Evolutionary conservation across 768 basidiomycete genomes (phyloP), one percentile per base, ranked within the genome.

Genomic region (Lepiota brunneoincarnata): DNA sequence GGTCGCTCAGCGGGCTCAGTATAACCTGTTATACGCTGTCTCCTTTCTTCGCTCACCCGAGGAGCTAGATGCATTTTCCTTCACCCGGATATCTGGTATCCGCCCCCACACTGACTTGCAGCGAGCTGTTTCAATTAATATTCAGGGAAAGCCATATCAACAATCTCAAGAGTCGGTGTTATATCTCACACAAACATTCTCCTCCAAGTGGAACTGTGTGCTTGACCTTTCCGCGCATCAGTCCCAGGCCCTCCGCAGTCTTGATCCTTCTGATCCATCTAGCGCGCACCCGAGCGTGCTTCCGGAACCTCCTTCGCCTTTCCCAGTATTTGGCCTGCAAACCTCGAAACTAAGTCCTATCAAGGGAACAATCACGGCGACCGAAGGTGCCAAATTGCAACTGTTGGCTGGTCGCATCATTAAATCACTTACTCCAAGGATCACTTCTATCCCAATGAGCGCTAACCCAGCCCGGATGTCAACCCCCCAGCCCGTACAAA

Each of bases 11-110:
- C 73, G 78, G 63, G 91, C 92, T 36, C 93, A 96, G 68, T 90
- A 84, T 63, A 96, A 95, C 63, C 75, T 97, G 23, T 79, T 97
- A 14, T 95, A 95, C 59, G 87, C 89, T 1, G 91, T 97, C n/a
- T 83, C 86, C 10, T 91, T 94, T 64, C 73, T 90, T 59, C 79
- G 77, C 20, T 77, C 84, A 6, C 82, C 86, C 4, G 78, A 84
- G 58, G 80, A 85, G 55, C 75, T 82, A 11, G 70, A 77, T 60
- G 68, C 71, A 18, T 71, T 75, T 42, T 71, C 73, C 11, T 65
- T 69, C 47, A 64, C 69, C 10, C 65, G 62, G 38, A 63, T 59
- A 41, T 55, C 66, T 24, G 59, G 59, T 44, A 57, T 61, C 40
- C 58, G 52, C 1, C 28, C 68, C 0, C 65, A 63, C 31, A 61